Conservation (phyloP, 73 alveolate species). For the Breviolum minutum region DNA sequence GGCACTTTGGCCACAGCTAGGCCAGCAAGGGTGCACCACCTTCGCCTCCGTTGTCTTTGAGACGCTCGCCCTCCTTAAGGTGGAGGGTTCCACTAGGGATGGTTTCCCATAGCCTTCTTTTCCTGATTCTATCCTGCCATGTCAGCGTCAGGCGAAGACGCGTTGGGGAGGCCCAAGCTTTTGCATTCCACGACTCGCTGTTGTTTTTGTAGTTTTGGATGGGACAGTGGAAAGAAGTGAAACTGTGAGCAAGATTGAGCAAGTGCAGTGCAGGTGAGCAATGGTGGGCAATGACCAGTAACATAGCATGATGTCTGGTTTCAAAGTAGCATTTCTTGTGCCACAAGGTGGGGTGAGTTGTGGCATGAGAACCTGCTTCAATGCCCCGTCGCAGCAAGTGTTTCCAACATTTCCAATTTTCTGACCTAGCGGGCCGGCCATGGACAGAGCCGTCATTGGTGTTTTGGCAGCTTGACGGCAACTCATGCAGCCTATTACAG, state of each 20-base stretch:
- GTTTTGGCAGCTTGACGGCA: slow-evolving; percentile 10
- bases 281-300: too few species aligned
- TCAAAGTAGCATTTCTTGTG: too few species aligned
- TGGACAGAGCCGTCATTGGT: slow-evolving; percentile 23
- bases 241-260: too few species aligned
- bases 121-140: not conserved
- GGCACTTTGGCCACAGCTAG: not conserved
- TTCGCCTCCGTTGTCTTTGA: slow-evolving; percentile 42
- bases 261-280: too few species aligned
- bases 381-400: not conserved
- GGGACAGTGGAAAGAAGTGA: not conserved
- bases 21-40: slow-evolving; percentile 54
- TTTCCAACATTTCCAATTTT: not conserved
- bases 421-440: not conserved
- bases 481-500: not conserved
- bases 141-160: slow-evolving; percentile 15
- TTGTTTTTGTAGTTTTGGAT: not conserved
- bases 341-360: too few species aligned
- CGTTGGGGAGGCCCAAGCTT: slow-evolving; percentile 13
- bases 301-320: too few species aligned
- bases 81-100: too few species aligned
- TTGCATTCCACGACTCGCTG: not conserved
- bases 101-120: not conserved
- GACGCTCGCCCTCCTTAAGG: slow-evolving; percentile 41
- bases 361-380: too few species aligned